Base-by-base conservation (phyloP, 2,329 filamentous ascomycete genomes). In the Lanzia echinophila region DNA sequence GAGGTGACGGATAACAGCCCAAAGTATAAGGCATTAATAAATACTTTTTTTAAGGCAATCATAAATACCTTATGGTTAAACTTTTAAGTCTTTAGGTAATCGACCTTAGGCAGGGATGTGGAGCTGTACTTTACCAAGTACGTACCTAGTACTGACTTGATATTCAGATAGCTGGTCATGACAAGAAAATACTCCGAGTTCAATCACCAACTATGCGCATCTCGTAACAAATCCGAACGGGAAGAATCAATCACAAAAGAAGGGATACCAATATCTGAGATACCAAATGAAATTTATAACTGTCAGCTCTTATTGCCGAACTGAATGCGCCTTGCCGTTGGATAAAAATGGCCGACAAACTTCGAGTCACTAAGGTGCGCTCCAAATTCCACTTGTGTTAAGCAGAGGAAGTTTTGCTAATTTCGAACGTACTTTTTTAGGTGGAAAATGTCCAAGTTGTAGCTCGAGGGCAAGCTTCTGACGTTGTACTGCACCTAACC, bases 381-480 rank as follows among this genome's bases (percentile, higher is more conserved):
- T 20, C 36, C 15, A 44, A 54, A 22, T 22, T 31, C 22, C 36
- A 43, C 8, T 33, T 8, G 28, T 50, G 47, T 20, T 32, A 43
- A 41, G 12, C 20, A 4, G 54, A 45, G 41, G 7, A 22, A 54
- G 28, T 17, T 41, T 41, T n/a, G 33, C 43, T 53, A 41, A 53
- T 17, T 5, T 19, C 24, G 15, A 5, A 12, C 17, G 33, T 41
- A 28, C 3, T n/a, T 8, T 28, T 20, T 8, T 79, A 65, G 79
- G 77, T 84, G 63, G 79, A 87, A 58, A 71, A 79, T 67, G 81
- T 85, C 54, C 77, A 82, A 59, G 78, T 80, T 64, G 75, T 80
- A 59, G 76, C 77, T 60, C 76, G 76, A 51, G 83, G 82, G 64
- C 75, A 79, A 60, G 75, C 75, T 49, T 78, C 78, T 32, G 71